phyloP scores from a whole-genome alignment of 1,284 basidiomycete species.

The Ustilago vetiveriae region DNA sequence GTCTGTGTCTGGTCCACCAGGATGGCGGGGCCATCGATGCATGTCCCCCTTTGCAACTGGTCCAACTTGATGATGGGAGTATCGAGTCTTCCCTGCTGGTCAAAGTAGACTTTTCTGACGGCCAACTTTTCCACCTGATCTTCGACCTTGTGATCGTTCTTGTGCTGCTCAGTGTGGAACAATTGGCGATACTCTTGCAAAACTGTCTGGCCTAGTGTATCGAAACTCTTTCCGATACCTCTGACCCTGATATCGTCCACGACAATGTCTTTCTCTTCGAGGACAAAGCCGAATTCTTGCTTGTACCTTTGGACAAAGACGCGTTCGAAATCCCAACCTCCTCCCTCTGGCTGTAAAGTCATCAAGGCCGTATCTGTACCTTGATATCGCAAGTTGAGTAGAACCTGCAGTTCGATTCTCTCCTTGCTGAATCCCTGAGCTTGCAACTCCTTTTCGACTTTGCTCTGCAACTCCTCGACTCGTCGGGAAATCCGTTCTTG shows the following conservation, averaged over 20 bases:
- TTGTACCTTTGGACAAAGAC: constrained; percentile 74
- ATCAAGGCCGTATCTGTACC: constrained; percentile 89
- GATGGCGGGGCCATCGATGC: constrained; percentile 82
- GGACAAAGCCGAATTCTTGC: constrained; percentile 82
- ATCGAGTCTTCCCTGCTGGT: constrained; percentile 77
- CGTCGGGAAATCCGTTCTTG: constrained; percentile 29
- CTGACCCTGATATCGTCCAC: constrained; percentile 90
- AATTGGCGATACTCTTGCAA: constrained; percentile 73
- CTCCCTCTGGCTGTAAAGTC: constrained; percentile 75
- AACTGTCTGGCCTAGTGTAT: constrained; percentile 81
- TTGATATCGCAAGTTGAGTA: constrained; percentile 74
- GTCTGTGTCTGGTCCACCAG: constrained; percentile 93
- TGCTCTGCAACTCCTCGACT: constrained; percentile 71
- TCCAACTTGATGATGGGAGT: constrained; percentile 83
- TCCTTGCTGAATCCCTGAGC: constrained; percentile 81
- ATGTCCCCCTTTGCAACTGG: constrained; percentile 76
- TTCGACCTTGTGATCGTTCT: not conserved
- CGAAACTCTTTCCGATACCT: constrained; percentile 85
- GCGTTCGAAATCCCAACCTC: constrained; percentile 78
- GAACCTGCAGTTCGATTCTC: constrained; percentile 78
- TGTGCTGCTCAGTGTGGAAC: constrained; percentile 43
- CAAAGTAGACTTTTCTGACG: constrained; percentile 79
- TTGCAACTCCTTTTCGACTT: constrained; percentile 75
- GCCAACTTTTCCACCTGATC: constrained; percentile 55
- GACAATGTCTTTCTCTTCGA: constrained; percentile 79